Evolutionary conservation across 306 rosid genomes (phyloP).

Genomic region (Styphnolobium japonicum): DNA sequence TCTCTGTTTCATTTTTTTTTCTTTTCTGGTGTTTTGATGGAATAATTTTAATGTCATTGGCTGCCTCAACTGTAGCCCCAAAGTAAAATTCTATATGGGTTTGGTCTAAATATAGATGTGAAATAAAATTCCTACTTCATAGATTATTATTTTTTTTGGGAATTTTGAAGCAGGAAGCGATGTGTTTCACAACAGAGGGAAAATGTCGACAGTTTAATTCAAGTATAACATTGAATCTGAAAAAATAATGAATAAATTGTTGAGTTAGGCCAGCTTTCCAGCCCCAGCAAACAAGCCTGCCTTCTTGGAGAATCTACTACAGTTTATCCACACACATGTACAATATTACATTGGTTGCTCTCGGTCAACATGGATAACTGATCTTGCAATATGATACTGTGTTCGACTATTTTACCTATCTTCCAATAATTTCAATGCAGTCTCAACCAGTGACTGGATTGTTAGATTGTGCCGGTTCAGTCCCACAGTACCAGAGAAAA

Average conservation of each 20-base stretch:
- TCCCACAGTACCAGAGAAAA: constrained; percentile 79
- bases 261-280: constrained; percentile 2
- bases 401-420: constrained; percentile 13
- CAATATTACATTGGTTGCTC: background rate
- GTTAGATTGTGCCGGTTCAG: constrained; percentile 63
- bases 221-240: background rate
- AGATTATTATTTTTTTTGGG: background rate
- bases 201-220: background rate
- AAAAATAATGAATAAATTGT: background rate
- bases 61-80: background rate
- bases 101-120: background rate
- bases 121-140: background rate
- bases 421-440: constrained; percentile 49
- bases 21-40: too few species aligned
- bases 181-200: background rate
- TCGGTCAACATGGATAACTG: background rate
- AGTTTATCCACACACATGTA: background rate
- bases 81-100: background rate
- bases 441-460: constrained; percentile 64
- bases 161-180: background rate
- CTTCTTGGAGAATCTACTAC: background rate
- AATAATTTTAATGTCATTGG: too few species aligned
- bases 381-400: background rate
- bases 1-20: too few species aligned
- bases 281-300: background rate